phyloP scores from a whole-genome alignment of 2,329 filamentous ascomycete species.

The Cladobotryum mycophilum region DNA sequence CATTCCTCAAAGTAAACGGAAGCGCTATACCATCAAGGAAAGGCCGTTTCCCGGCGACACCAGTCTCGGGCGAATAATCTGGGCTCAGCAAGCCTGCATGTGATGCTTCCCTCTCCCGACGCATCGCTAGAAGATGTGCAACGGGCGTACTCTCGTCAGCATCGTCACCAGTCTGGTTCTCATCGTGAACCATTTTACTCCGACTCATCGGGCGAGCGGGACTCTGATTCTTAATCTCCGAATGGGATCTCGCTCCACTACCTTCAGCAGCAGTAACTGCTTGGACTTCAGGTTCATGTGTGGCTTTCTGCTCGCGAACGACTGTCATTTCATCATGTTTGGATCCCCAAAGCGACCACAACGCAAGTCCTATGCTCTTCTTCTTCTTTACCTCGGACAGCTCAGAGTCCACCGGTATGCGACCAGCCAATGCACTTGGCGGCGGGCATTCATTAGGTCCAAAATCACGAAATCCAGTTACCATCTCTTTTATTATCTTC shows the following conservation, averaged over 20 bases:
- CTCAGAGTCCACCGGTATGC: slow-evolving; percentile 47
- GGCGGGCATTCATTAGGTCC: slow-evolving; percentile 70
- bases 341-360: slow-evolving; percentile 85
- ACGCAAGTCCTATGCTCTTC: slow-evolving; percentile 67
- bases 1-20: slow-evolving; percentile 62
- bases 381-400: slow-evolving; percentile 43
- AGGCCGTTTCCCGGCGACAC: slow-evolving; percentile 55
- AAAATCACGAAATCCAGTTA: slow-evolving; percentile 64
- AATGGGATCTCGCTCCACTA: slow-evolving; percentile 35
- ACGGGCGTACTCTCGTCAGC: slow-evolving; percentile 37
- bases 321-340: slow-evolving; percentile 79
- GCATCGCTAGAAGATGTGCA: slow-evolving; percentile 36
- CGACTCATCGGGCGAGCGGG: slow-evolving; percentile 23
- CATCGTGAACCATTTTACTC: slow-evolving; percentile 43
- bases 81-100: slow-evolving; percentile 40
- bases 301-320: slow-evolving; percentile 48
- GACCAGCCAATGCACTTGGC: slow-evolving; percentile 72
- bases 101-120: slow-evolving; percentile 32
- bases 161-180: slow-evolving; percentile 39
- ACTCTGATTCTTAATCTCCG: slow-evolving; percentile 35
- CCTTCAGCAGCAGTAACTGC: slow-evolving; percentile 35
- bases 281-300: slow-evolving; percentile 27
- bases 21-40: slow-evolving; percentile 64
- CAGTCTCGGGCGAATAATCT: slow-evolving; percentile 39
- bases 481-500: slow-evolving; percentile 65